A percentile compares a stretch with the other conserved stretches of the same genome.
These are phyloP conservation scores for Takashimella tepidaria DNA, from an alignment of 1,284 basidiomycete species.

Conservation along the genomic window DNA sequence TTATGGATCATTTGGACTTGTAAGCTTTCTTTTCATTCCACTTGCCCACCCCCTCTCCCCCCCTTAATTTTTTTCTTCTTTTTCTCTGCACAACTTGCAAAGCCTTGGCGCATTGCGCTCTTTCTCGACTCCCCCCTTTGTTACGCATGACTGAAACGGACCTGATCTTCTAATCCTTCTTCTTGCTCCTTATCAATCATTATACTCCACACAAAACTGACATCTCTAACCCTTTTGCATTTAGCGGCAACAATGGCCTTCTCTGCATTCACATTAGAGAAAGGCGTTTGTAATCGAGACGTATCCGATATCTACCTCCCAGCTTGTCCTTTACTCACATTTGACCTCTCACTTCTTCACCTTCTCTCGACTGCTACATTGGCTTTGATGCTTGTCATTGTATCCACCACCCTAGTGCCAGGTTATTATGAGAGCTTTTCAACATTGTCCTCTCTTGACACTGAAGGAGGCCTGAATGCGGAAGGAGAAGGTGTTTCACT, in stretches of 20 bases:
- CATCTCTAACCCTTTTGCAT: no score
- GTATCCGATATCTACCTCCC: slow-evolving; percentile 19
- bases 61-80: not conserved
- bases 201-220: no score
- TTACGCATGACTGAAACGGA: no score
- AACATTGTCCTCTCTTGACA: not conserved
- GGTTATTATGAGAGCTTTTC: slow-evolving; percentile 13
- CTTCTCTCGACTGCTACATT: slow-evolving; percentile 25
- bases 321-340: slow-evolving; percentile 31
- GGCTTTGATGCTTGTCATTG: slow-evolving; percentile 28
- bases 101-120: no score
- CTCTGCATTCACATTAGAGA: slow-evolving; percentile 29
- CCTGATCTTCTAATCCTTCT: no score
- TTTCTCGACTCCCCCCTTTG: no score
- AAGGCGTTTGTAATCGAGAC: slow-evolving; percentile 22
- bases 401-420: slow-evolving; percentile 25
- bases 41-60: not conserved
- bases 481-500: not conserved
- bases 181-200: not conserved
- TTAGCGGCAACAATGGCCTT: slow-evolving; percentile 38
- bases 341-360: slow-evolving; percentile 34
- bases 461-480: not conserved
- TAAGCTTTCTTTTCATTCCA: slow-evolving; percentile 9
- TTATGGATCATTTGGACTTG: slow-evolving; percentile 42
- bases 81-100: not conserved